A percentile compares a stretch with the other conserved stretches of the same genome.
These are phyloP conservation scores for Verruconis gallopava DNA, from an alignment of 2,329 filamentous ascomycete species.

Conservation along the genomic window DNA sequence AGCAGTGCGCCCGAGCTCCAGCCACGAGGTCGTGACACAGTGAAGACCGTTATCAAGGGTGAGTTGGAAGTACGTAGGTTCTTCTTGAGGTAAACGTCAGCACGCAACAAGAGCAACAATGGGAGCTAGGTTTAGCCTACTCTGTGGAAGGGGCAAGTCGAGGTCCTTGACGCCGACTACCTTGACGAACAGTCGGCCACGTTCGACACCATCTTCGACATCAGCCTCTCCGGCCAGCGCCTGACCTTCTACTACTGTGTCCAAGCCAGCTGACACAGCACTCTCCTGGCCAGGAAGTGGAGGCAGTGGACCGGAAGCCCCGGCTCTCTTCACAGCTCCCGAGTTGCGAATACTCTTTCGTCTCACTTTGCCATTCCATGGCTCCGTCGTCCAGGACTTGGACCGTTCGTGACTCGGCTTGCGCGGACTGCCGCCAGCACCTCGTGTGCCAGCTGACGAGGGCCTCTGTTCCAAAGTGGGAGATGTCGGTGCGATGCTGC, in stretches of 20 bases:
- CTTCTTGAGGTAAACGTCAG: too few species aligned
- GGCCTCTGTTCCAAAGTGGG: conserved; percentile 28
- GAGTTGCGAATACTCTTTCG: conserved; percentile 49
- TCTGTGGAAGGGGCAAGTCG: conserved; percentile 78
- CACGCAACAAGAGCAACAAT: not conserved
- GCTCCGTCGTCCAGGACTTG: conserved; percentile 91
- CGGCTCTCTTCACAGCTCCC: conserved; percentile 34
- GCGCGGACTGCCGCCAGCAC: conserved; percentile 59
- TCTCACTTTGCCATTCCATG: conserved; percentile 77
- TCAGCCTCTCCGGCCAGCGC: conserved; percentile 42
- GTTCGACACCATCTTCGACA: conserved; percentile 64
- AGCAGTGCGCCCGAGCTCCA: conserved; percentile 81
- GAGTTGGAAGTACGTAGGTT: conserved; percentile 86
- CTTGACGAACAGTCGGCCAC: conserved; percentile 90
- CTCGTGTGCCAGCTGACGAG: conserved; percentile 35
- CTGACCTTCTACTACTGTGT: conserved; percentile 58
- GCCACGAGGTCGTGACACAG: conserved; percentile 91
- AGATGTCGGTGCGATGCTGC: conserved; percentile 29
- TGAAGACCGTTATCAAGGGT: conserved; percentile 97
- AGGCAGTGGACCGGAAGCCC: conserved; percentile 51
- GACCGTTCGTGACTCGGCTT: conserved; percentile 53
- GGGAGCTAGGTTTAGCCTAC: too few species aligned
- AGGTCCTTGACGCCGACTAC: conserved; percentile 97
- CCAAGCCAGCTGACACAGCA: conserved; percentile 51
- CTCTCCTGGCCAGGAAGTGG: conserved; percentile 82